These are phyloP conservation scores for Volvariella volvacea DNA, from an alignment of 1,284 basidiomycete species.

Conservation along the genomic window DNA sequence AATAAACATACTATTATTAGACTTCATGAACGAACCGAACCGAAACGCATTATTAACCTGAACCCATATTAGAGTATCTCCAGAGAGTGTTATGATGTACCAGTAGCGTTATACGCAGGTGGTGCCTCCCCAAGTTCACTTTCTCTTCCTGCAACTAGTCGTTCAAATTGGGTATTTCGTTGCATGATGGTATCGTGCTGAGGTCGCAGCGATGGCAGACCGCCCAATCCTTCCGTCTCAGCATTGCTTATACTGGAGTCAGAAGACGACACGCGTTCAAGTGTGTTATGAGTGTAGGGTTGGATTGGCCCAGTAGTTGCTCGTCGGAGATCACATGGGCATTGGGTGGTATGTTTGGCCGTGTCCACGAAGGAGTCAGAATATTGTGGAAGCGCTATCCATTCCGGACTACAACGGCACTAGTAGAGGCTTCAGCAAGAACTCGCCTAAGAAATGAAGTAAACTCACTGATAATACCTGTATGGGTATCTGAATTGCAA, in stretches of 20 bases:
- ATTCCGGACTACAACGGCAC: conserved; percentile 78
- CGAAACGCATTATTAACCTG: no score
- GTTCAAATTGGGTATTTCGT: conserved; percentile 42
- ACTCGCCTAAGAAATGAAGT: background rate
- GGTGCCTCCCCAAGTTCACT: conserved; percentile 40
- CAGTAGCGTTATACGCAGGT: conserved; percentile 31
- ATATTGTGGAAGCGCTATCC: conserved; percentile 71
- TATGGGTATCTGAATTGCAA: conserved; percentile 82
- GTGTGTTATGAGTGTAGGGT: conserved; percentile 8
- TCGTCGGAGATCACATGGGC: conserved; percentile 33
- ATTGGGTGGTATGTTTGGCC: conserved; percentile 26
- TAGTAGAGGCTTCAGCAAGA: conserved; percentile 19
- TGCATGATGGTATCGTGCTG: conserved; percentile 18
- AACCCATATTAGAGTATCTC: no score
- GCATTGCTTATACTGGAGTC: conserved; percentile 27
- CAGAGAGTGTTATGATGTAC: no score
- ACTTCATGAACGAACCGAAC: no score
- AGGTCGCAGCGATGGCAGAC: conserved; percentile 23
- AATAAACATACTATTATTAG: no score
- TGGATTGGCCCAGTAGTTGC: conserved; percentile 1
- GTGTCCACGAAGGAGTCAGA: conserved; percentile 35
- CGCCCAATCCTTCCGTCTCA: conserved; percentile 21
- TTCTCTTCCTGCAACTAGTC: conserved; percentile 41
- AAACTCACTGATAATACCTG: conserved; percentile 70
- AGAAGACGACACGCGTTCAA: conserved; percentile 24